These are phyloP conservation scores for Zanthoxylum bungeanum DNA, from an alignment of 345 rosid genomes.

Conservation along the genomic window DNA sequence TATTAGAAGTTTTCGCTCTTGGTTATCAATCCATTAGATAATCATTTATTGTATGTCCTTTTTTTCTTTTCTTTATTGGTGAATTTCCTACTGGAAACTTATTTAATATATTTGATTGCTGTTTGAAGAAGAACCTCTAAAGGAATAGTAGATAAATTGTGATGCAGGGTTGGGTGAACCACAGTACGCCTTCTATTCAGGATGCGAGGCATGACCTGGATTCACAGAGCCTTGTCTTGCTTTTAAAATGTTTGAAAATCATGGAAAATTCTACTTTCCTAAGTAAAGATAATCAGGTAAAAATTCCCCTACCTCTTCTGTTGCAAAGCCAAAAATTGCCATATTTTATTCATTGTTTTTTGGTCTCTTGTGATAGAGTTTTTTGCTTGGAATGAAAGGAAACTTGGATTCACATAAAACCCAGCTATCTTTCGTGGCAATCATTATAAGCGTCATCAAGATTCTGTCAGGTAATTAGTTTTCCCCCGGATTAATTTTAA, in stretches of 20 bases:
- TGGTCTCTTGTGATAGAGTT: slow-evolving; percentile 39
- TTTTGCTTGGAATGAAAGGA: slow-evolving; percentile 77
- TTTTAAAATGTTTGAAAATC: slow-evolving; percentile 79
- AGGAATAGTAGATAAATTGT: slow-evolving; percentile 12
- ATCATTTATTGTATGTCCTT: background rate
- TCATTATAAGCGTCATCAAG: slow-evolving; percentile 57
- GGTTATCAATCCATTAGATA: too few species aligned
- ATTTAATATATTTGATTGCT: too few species aligned
- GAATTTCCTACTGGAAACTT: too few species aligned
- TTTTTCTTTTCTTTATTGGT: background rate
- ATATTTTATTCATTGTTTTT: slow-evolving; percentile 1
- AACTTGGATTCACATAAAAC: slow-evolving; percentile 39
- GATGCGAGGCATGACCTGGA: slow-evolving; percentile 39
- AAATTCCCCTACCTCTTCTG: background rate
- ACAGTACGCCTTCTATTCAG: slow-evolving; percentile 26
- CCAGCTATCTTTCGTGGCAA: slow-evolving; percentile 49
- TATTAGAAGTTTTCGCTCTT: background rate
- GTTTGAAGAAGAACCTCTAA: too few species aligned
- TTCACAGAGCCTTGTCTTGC: slow-evolving; percentile 50
- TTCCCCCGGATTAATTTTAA: background rate
- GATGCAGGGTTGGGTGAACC: slow-evolving; percentile 47
- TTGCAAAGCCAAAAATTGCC: slow-evolving; percentile 1
- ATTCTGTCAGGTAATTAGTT: slow-evolving; percentile 64
- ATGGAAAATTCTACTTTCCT: slow-evolving; percentile 97
- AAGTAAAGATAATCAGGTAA: slow-evolving; percentile 88